Base-by-base conservation (phyloP, 305 asterid genomes). In the Euphrasia arctica region DNA sequence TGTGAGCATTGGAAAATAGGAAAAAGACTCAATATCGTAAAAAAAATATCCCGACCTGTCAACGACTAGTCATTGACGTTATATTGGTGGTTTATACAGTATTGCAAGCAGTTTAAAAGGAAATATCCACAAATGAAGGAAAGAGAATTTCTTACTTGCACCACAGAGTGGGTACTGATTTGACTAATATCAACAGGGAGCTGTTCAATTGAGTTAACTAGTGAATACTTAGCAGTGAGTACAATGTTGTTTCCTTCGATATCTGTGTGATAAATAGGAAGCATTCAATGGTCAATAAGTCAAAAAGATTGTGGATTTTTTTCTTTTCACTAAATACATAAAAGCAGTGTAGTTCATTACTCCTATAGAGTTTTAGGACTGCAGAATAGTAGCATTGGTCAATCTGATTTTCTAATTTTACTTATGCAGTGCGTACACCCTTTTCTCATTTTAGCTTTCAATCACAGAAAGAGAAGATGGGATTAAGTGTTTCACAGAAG, bases 191-290 rank as follows among this genome's bases (percentile, higher is more conserved):
- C 96, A 74, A 67, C 70, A 29, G 99, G 99, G 75, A 93, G 95
- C 75, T 86, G 82, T 49, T 73, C 70, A 54, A 71, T 72, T 62
- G 95, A 80, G 65, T 78, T 78, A 70, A 88, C 76, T 42, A 93
- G 86, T 47, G 99, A 88, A 76, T 78, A 73, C 81, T 93, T 93
- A 48, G 96, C 96, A 69, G 90, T 76, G 63, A 93, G 95, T 49
- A 88, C 66, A 34, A 85, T 74, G 74, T 78, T 84, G 80, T 80
- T 78, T 60, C 97, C 95, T 79, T 88, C 97, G 60, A 77, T 73
- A 78, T 90, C 99, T 93, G 80, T 78, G 79, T 28, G 60, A 77
- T 69, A 50, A 64, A 51, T 71, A 25, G 62, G 51, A 59, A 45
- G 3, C 12, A 18, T 39, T 9, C 41, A 39, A 0, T 58, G 0